Percentiles rank a stretch among this genome's conserved stretches.
These are phyloP conservation scores for Porcisia hertigi DNA, from an alignment of 208 protist genomes.

Conservation along the genomic window DNA sequence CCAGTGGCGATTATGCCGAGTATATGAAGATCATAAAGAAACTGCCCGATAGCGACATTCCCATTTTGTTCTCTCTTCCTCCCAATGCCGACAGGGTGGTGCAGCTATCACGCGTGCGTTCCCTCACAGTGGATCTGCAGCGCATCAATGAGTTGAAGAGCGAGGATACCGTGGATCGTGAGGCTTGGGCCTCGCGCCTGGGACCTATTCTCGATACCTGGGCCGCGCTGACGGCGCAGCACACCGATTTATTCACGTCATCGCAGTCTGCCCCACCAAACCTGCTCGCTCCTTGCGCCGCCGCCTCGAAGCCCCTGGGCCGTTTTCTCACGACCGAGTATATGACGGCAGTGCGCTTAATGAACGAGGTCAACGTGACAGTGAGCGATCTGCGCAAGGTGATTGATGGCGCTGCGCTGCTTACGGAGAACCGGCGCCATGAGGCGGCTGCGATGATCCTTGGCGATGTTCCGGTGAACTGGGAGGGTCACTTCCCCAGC, in stretches of 20 bases:
- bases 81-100: conserved; percentile 94
- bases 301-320: conserved; percentile 69
- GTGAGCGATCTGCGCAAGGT: conserved; percentile 87
- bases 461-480: conserved; percentile 84
- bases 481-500: conserved; percentile 91
- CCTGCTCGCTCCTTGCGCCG: conserved; percentile 1
- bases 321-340: conserved; percentile 92
- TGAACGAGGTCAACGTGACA: conserved; percentile 74
- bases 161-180: conserved; percentile 74
- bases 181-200: conserved; percentile 85
- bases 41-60: conserved; percentile 93
- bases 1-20: conserved; percentile 66
- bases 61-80: conserved; percentile 93
- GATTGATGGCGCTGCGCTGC: conserved; percentile 86
- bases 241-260: conserved; percentile 61
- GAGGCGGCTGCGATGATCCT: conserved; percentile 83
- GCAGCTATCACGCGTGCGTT: conserved; percentile 73
- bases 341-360: conserved; percentile 61
- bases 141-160: conserved; percentile 69
- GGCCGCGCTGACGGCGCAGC: conserved; percentile 64
- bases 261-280: conserved; percentile 20
- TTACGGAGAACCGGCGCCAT: conserved; percentile 76
- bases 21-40: conserved; percentile 76
- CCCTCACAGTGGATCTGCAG: conserved; percentile 84
- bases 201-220: conserved; percentile 88